Evolutionary conservation across 1,139 yeast genomes (phyloP).

Genomic region (Candida glucosophila): DNA sequence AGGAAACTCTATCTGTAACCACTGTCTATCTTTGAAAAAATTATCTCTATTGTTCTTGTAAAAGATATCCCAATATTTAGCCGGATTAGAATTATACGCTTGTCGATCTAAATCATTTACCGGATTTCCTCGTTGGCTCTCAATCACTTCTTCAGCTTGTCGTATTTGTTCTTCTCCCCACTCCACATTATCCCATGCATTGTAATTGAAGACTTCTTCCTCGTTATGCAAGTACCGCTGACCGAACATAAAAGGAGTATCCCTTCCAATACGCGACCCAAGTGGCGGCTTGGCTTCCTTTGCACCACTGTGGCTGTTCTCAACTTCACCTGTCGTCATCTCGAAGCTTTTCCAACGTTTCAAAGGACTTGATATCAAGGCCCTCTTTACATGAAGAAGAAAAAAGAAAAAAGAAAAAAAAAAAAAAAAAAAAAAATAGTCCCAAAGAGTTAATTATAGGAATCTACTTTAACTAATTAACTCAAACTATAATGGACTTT

Average conservation of each 20-base stretch:
- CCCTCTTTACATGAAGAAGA: background rate
- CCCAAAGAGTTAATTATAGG: too few species aligned
- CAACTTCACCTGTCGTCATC: too few species aligned
- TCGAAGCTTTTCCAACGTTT: too few species aligned
- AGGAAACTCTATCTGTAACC: slow-evolving; percentile 95
- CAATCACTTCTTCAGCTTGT: slow-evolving; percentile 68
- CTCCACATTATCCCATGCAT: slow-evolving; percentile 98
- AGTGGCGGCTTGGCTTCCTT: too few species aligned
- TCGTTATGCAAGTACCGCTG: slow-evolving; percentile 66
- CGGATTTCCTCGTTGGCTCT: slow-evolving; percentile 70
- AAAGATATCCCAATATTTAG: slow-evolving; percentile 91
- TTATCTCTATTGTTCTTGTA: slow-evolving; percentile 86
- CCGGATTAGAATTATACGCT: slow-evolving; percentile 76
- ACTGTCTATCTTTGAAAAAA: slow-evolving; percentile 91
- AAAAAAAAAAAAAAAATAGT: slow-evolving; percentile 2
- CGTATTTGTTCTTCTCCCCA: slow-evolving; percentile 89
- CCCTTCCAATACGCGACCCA: slow-evolving; percentile 66
- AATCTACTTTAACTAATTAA: too few species aligned
- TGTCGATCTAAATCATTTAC: slow-evolving; percentile 80
- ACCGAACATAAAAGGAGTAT: slow-evolving; percentile 86
- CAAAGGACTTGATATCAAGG: too few species aligned
- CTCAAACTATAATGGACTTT: slow-evolving; percentile 24
- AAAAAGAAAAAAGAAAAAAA: background rate
- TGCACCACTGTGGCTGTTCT: too few species aligned
- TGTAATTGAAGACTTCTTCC: slow-evolving; percentile 82